Conservation (phyloP, 768 basidiomycete species). For the Mycena indigotica region DNA sequence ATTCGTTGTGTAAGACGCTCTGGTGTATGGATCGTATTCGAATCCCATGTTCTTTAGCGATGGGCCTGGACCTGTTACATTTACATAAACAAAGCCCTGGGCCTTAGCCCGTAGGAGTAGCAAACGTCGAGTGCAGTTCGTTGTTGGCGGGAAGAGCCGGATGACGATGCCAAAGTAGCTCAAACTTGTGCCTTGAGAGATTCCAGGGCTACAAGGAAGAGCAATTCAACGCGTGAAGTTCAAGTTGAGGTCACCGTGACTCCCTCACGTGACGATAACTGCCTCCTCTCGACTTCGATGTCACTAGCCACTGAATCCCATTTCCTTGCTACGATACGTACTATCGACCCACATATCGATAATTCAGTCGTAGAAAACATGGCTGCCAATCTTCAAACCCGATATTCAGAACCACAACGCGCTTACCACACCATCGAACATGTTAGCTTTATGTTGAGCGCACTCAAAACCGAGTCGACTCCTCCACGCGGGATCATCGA, state of each 20-base stretch:
- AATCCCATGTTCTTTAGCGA: too few species aligned
- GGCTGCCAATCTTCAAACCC: conserved; percentile 10
- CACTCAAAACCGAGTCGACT: conserved; percentile 2
- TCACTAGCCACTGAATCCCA: conserved; percentile 6
- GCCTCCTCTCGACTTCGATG: background rate
- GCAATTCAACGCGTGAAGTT: too few species aligned
- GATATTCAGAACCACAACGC: conserved; percentile 22
- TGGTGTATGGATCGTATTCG: too few species aligned
- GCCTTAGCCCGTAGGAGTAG: too few species aligned
- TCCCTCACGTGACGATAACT: background rate
- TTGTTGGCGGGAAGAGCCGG: too few species aligned
- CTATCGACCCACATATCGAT: conserved; percentile 9
- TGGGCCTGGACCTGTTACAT: too few species aligned
- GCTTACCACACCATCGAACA: conserved; percentile 24
- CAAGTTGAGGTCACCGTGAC: background rate
- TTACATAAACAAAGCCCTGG: too few species aligned
- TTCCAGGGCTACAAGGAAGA: too few species aligned
- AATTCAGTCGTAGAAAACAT: background rate
- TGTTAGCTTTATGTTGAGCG: conserved; percentile 19
- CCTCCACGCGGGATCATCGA: conserved; percentile 3
- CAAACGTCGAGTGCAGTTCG: too few species aligned
- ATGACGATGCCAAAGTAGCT: too few species aligned
- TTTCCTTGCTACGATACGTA: conserved; percentile 1
- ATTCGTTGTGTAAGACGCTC: too few species aligned
- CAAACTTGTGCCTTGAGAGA: too few species aligned